Evolutionary conservation across 2,329 filamentous ascomycete species (phyloP).

Genomic region (Dichotomopilus funicola): DNA sequence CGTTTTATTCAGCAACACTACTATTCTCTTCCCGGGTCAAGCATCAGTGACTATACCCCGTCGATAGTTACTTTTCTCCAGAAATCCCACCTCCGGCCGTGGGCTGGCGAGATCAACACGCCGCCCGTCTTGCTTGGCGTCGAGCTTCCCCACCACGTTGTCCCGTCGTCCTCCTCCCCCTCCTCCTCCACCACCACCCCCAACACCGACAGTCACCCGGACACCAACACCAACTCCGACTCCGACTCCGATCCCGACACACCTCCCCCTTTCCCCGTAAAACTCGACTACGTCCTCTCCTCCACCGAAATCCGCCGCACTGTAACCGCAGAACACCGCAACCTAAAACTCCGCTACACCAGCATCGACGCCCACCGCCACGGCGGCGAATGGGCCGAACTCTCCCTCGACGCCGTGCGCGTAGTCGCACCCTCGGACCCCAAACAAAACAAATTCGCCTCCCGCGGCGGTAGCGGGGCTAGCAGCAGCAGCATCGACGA

Average conservation of each 20-base stretch:
- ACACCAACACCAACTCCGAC: neutral
- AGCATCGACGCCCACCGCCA: conserved; percentile 46
- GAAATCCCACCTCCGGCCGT: conserved; percentile 40
- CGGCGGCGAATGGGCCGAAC: conserved; percentile 45
- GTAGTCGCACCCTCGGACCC: neutral
- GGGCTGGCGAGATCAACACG: conserved; percentile 45
- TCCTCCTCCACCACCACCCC: neutral
- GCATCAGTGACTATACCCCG: conserved; percentile 24
- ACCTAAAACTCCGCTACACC: conserved; percentile 44
- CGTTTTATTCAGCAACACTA: conserved; percentile 38
- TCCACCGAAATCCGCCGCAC: conserved; percentile 48
- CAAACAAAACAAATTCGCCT: too few species aligned
- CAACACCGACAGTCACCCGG: neutral
- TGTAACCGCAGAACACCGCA: conserved; percentile 36
- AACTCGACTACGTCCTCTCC: conserved; percentile 37
- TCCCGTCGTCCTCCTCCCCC: neutral
- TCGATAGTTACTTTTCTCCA: conserved; percentile 39
- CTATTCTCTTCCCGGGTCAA: conserved; percentile 25
- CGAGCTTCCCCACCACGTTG: conserved; percentile 19
- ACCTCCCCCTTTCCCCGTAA: neutral
- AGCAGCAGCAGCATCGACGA: too few species aligned
- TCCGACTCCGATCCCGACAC: neutral
- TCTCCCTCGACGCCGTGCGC: conserved; percentile 38
- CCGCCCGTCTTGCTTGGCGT: conserved; percentile 25
- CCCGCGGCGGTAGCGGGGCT: too few species aligned